phyloP scores from a whole-genome alignment of 768 basidiomycete genomes.

The Daedaleopsis sinensis region DNA sequence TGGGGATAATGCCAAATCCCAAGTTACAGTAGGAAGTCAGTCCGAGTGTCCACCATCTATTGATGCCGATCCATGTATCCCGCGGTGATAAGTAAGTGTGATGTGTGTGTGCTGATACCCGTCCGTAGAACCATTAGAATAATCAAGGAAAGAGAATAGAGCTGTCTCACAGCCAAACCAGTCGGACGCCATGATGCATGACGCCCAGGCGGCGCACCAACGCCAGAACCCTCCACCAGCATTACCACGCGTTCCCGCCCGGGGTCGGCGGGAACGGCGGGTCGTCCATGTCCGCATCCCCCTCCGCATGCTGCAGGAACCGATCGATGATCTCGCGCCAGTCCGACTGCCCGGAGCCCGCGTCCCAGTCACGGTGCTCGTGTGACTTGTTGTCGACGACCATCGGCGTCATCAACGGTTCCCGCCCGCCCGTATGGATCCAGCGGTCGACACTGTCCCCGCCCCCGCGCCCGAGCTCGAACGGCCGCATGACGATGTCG shows the following conservation, averaged over 20 bases:
- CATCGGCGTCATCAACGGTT: conserved; percentile 17
- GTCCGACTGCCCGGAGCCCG: conserved; percentile 14
- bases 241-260: background rate
- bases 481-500: conserved; percentile 7
- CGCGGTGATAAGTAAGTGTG: too few species aligned
- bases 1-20: too few species aligned
- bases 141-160: too few species aligned
- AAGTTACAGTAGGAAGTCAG: too few species aligned
- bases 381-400: conserved; percentile 13
- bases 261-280: conserved; percentile 5
- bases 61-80: too few species aligned
- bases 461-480: background rate
- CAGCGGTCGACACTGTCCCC: conserved; percentile 22
- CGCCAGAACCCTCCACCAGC: too few species aligned
- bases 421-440: conserved; percentile 15
- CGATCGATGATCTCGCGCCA: conserved; percentile 20
- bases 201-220: too few species aligned
- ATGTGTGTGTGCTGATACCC: too few species aligned
- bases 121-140: too few species aligned
- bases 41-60: too few species aligned
- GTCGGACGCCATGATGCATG: too few species aligned
- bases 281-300: conserved; percentile 10
- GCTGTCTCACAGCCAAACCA: too few species aligned
- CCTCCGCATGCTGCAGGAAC: conserved; percentile 16
- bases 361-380: conserved; percentile 12